A percentile compares a stretch with the other conserved stretches of the same genome.
phyloP scores from a whole-genome alignment of 2,329 filamentous ascomycete genomes.

The Didymella pomorum region DNA sequence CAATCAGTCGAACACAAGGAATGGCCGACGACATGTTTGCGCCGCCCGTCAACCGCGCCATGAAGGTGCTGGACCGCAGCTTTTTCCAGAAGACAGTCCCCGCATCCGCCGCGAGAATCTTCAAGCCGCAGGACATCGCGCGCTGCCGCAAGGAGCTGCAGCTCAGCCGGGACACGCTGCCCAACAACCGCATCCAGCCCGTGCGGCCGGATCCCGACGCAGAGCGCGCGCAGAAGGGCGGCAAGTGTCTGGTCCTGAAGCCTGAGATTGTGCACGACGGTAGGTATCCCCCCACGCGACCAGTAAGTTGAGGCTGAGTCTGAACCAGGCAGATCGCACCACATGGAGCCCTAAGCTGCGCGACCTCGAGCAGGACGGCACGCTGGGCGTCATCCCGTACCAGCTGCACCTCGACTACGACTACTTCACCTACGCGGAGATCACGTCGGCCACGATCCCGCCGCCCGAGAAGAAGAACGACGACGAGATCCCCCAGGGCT shows the following conservation, averaged over 20 bases:
- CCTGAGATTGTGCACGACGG: conserved; percentile 54
- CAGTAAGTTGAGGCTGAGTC: conserved; percentile 34
- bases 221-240: conserved; percentile 57
- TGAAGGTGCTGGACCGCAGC: conserved; percentile 80
- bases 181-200: conserved; percentile 68
- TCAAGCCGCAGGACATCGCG: conserved; percentile 77
- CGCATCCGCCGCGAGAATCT: conserved; percentile 78
- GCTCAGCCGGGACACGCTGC: conserved; percentile 71
- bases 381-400: conserved; percentile 77
- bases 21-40: conserved; percentile 67
- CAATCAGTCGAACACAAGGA: not conserved
- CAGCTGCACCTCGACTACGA: conserved; percentile 80
- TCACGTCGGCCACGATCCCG: conserved; percentile 79
- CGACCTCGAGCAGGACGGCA: conserved; percentile 72
- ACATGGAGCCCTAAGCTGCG: conserved; percentile 79
- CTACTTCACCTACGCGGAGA: conserved; percentile 86
- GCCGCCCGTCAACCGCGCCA: conserved; percentile 81
- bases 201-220: conserved; percentile 69
- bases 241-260: conserved; percentile 57
- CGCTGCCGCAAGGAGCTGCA: conserved; percentile 72
- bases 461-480: conserved; percentile 74
- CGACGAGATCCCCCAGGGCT: conserved; percentile 83
- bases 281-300: conserved; percentile 21
- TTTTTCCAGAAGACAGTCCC: conserved; percentile 82
- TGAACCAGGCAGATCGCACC: conserved; percentile 65